Evolutionary conservation across 768 basidiomycete genomes (phyloP).

Genomic region (Jaapia argillacea): DNA sequence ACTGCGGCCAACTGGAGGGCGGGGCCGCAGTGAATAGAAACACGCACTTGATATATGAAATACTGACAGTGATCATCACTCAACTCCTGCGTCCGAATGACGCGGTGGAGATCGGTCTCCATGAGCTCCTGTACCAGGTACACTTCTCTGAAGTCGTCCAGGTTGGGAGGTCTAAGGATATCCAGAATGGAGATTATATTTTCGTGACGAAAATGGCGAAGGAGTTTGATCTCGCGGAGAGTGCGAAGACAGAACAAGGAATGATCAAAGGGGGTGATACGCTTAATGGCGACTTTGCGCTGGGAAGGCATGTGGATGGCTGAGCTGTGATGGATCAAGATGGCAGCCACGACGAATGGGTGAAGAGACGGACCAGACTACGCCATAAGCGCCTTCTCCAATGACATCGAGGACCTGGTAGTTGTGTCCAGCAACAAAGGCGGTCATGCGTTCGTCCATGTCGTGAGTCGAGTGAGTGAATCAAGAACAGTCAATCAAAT

Average conservation of each 20-base stretch:
- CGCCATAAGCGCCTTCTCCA: constrained; percentile 89
- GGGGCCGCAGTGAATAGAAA: constrained; percentile 6
- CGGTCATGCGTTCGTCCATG: constrained; percentile 20
- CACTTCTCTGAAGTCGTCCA: constrained; percentile 82
- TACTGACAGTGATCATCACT: constrained; percentile 96
- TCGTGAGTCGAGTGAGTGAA: background rate
- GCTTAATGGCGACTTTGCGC: constrained; percentile 94
- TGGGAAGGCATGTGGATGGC: constrained; percentile 81
- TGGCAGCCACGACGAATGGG: background rate
- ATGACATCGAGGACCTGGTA: constrained; percentile 84
- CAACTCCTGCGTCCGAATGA: constrained; percentile 89
- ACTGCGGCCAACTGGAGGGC: constrained; percentile 1
- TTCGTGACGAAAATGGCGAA: constrained; percentile 77
- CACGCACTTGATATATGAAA: constrained; percentile 84
- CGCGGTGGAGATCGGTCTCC: constrained; percentile 95
- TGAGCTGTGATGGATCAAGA: constrained; percentile 29
- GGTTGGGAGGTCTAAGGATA: constrained; percentile 66
- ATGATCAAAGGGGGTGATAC: constrained; percentile 92
- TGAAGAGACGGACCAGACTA: constrained; percentile 50
- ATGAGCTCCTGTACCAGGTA: constrained; percentile 68
- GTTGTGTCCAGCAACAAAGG: constrained; percentile 44
- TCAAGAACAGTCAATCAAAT: no score
- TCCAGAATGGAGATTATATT: constrained; percentile 96
- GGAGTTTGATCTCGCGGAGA: constrained; percentile 89
- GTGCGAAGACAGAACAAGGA: constrained; percentile 91